A percentile compares a stretch with the other conserved stretches of the same genome.
These are phyloP conservation scores for Rhizopogon sp. DNA, from an alignment of 768 basidiomycete genomes.

Conservation along the genomic window DNA sequence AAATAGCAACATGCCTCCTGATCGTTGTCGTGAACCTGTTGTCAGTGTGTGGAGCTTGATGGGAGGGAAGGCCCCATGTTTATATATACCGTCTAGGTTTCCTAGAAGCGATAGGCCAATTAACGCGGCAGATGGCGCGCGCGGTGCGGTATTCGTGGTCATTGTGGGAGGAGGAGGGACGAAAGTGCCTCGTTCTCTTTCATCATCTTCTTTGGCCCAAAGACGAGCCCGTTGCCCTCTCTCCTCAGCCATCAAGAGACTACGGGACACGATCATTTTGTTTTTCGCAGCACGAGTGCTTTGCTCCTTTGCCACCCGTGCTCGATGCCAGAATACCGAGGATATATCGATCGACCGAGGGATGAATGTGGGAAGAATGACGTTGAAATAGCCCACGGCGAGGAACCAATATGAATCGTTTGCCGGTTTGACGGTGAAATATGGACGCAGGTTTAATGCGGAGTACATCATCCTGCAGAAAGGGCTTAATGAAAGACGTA, in stretches of 20 bases:
- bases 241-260: conserved; percentile 59
- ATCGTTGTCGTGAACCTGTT: conserved; percentile 78
- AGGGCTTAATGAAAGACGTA: not conserved
- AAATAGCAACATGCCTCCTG: conserved; percentile 77
- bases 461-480: conserved; percentile 73
- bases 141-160: conserved; percentile 20
- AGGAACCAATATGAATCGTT: conserved; percentile 77
- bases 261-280: conserved; percentile 56
- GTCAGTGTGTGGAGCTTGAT: conserved; percentile 69
- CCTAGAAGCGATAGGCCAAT: conserved; percentile 82
- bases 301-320: conserved; percentile 62
- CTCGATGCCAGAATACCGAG: conserved; percentile 69
- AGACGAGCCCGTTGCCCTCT: conserved; percentile 53
- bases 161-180: conserved; percentile 22
- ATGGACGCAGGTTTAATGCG: conserved; percentile 73
- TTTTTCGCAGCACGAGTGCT: conserved; percentile 61
- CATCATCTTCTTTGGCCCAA: conserved; percentile 78
- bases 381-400: conserved; percentile 78
- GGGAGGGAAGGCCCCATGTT: conserved; percentile 53
- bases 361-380: conserved; percentile 71
- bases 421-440: conserved; percentile 38
- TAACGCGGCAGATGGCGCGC: conserved; percentile 55
- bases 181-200: conserved; percentile 42
- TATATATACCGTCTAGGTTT: conserved; percentile 78
- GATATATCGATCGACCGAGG: conserved; percentile 37